phyloP scores from a whole-genome alignment of 768 basidiomycete species.

The Hypholoma fasciculare region DNA sequence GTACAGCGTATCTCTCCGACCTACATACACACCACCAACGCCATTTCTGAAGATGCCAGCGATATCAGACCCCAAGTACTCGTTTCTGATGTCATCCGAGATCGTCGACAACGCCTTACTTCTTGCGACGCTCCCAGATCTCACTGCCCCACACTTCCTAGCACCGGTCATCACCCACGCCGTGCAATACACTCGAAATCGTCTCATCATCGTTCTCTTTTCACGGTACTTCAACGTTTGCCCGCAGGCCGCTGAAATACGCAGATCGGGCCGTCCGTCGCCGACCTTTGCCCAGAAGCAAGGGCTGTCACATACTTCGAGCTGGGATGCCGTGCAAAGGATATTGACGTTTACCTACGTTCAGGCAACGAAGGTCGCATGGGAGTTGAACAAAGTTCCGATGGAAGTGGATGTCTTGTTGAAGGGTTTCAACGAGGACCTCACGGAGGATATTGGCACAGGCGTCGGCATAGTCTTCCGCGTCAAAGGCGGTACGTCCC shows the following conservation, averaged over 20 bases:
- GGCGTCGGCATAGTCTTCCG: slow-evolving; percentile 49
- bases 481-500: slow-evolving; percentile 45
- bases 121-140: slow-evolving; percentile 52
- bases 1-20: not conserved
- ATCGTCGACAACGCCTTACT: slow-evolving; percentile 37
- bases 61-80: not conserved
- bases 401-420: slow-evolving; percentile 81
- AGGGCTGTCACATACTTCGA: slow-evolving; percentile 41
- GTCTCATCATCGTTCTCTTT: slow-evolving; percentile 65
- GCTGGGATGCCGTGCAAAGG: slow-evolving; percentile 71
- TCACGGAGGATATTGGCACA: slow-evolving; percentile 40
- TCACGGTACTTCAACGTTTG: slow-evolving; percentile 55
- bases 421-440: slow-evolving; percentile 48
- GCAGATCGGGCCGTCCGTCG: not conserved
- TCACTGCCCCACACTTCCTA: slow-evolving; percentile 57
- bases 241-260: slow-evolving; percentile 6
- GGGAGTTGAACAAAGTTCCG: slow-evolving; percentile 64
- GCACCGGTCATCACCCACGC: slow-evolving; percentile 53
- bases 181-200: slow-evolving; percentile 41
- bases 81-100: slow-evolving; percentile 12
- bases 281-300: slow-evolving; percentile 23
- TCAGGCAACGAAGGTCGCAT: slow-evolving; percentile 76
- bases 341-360: slow-evolving; percentile 86
- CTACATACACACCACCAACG: not conserved
- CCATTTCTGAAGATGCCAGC: slow-evolving; percentile 1